Conservation (phyloP, 345 rosid species). For the Brassica juncea region DNA sequence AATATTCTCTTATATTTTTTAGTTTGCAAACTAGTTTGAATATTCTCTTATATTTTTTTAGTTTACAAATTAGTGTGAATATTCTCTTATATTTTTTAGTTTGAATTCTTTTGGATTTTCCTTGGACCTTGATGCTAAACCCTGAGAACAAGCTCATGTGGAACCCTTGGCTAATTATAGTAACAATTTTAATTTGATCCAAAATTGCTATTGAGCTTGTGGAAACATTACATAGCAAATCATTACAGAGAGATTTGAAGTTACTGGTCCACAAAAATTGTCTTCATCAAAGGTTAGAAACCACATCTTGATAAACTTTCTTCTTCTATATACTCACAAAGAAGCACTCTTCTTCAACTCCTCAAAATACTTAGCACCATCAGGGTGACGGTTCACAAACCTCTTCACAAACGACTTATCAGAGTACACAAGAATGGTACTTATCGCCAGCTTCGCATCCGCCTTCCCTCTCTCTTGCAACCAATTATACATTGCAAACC, state of each 20-base stretch:
- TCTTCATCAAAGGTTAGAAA: slow-evolving; percentile 7
- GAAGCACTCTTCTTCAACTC: slow-evolving; percentile 46
- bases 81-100: too few relatives aligned
- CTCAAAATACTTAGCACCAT: slow-evolving; percentile 60
- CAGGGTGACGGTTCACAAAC: slow-evolving; percentile 57
- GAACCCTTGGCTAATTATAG: neutral
- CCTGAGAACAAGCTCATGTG: neutral
- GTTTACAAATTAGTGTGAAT: too few relatives aligned
- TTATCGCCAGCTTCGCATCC: slow-evolving; percentile 41
- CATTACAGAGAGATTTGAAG: neutral
- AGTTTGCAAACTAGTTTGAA: too few relatives aligned
- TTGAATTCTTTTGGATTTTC: too few relatives aligned
- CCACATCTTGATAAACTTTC: neutral
- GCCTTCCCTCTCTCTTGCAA: slow-evolving; percentile 51
- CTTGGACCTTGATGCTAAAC: too few relatives aligned
- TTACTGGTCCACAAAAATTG: neutral
- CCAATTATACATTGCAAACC: slow-evolving; percentile 71
- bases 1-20: too few relatives aligned
- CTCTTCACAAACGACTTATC: slow-evolving; percentile 42
- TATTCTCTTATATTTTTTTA: too few relatives aligned
- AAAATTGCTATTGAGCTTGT: slow-evolving; percentile 8
- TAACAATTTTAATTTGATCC: neutral
- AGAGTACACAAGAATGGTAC: slow-evolving; percentile 52
- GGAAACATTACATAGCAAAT: neutral
- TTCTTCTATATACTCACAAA: slow-evolving; percentile 9